These are phyloP conservation scores for Malassezia equina DNA, from an alignment of 1,284 basidiomycete genomes.

Conservation along the genomic window DNA sequence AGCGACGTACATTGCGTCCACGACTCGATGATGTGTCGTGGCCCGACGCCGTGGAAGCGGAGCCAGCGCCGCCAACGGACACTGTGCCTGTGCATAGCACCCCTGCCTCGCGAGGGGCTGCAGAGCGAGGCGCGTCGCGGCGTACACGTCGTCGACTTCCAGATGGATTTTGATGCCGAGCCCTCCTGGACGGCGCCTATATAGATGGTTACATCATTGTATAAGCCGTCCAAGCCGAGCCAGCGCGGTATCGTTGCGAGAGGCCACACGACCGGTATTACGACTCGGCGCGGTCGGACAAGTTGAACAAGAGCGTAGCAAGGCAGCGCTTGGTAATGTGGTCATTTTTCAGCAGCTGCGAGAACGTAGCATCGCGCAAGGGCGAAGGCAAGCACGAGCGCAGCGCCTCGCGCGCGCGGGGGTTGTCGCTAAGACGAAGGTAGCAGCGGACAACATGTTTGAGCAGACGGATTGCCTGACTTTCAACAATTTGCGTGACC, in stretches of 20 bases:
- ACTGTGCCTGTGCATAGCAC: background rate
- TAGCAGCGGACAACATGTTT: constrained; percentile 99
- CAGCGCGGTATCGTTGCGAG: constrained; percentile 1
- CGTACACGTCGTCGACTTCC: background rate
- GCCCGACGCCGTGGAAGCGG: background rate
- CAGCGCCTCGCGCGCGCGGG: constrained; percentile 90
- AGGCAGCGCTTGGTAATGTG: constrained; percentile 61
- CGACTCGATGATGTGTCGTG: background rate
- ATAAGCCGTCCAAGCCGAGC: background rate
- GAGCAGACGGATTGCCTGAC: constrained; percentile 85
- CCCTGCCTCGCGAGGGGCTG: background rate
- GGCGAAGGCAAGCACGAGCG: constrained; percentile 95
- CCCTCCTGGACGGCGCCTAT: background rate
- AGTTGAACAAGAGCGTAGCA: constrained; percentile 83
- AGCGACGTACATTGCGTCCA: too few relatives aligned
- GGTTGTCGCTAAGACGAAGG: constrained; percentile 85
- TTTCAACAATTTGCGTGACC: constrained; percentile 72
- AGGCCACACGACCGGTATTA: background rate
- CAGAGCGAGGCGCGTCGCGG: background rate
- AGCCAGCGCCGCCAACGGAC: background rate
- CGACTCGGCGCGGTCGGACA: constrained; percentile 53
- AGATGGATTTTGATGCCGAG: background rate
- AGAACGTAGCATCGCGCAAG: constrained; percentile 86
- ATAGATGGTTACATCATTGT: background rate
- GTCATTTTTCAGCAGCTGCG: constrained; percentile 60